Evolutionary conservation across 495 filamentous ascomycete genomes (phyloP), one percentile per base, ranked within the genome.

Genomic region (Podospora tetraspora): DNA sequence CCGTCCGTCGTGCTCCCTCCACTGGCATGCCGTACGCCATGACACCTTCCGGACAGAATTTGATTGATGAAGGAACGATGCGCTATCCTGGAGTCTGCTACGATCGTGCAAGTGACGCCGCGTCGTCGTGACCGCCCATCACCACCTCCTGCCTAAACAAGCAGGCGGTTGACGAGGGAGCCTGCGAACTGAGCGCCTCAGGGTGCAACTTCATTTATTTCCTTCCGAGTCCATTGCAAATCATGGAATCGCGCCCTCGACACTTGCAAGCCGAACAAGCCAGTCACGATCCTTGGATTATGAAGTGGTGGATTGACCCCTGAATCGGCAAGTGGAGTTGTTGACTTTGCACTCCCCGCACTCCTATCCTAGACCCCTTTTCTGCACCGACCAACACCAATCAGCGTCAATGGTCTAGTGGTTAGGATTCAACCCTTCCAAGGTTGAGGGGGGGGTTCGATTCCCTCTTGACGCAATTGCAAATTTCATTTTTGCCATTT

Each of bases 61-160:
- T 19, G 5, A 52, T 43, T 43, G 19, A n/a, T 19, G 9, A 52
- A 34, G 11, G 8, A 30, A 16, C 43, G 43, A 52, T 52, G 19
- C 19, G 43, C 43, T 19, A 52, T n/a, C 43, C 37, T 52, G 43
- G 8, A 7, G 11, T 5, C 8, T 3, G 25, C 3, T 25, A 25
- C 25, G 4, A 52, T 52, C 16, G 8, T 8, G 16, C 43, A 25
- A 25, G 25, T n/a, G 19, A 34, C 2, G 5, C 5, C 43, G 43
- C 19, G 43, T 52, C n/a, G 59, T 61, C 59, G 59, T 61, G 24
- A 66, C 57, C 21, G 57, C 22, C n/a, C n/a, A 16, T 34, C 13
- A 16, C 64, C 27, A 23, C 21, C 64, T 66, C 64, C 64, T 66
- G 57, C 64, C 64, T 66, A 66, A 61, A 29, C n/a, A 66, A 66